Base-by-base conservation (phyloP, 169 alveolate genomes). In the Babesia bovis region DNA sequence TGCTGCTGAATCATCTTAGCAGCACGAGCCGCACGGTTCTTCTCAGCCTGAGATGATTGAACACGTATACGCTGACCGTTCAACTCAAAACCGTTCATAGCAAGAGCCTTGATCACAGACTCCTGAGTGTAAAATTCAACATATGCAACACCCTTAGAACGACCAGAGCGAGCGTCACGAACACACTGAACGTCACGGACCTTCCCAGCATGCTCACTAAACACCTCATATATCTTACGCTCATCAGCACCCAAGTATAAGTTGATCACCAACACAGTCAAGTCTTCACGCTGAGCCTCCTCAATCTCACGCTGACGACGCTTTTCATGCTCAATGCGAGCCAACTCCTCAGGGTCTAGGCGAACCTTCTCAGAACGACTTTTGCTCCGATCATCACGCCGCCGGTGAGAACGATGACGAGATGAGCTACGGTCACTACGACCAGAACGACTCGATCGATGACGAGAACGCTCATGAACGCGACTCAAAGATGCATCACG, bases 31-130 rank as follows among this genome's bases (percentile, higher is more conserved):
- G 98, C 98, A 59, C 99, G 89, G 85, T 97, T 97, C 85, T 96
- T 97, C 84, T 97, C 99, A 2, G 99, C 99, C 90, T 96, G 97
- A 28, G 99, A 96, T 21, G 99, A 94, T 75, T 96, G 96, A 32
- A 97, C 96, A 9, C 92, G 86, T 30, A 92, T 90, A 3, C 98
- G 94, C 66, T 93, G 94, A 21, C 98, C 98, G 75, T 92, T 90
- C 45, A 96, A 71, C 75, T 86, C 85, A 59, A 90, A 92, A 0
- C 99, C 99, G 63, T 93, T 91, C 51, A 95, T 87, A 28, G 95
- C 93, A 86, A 96, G 89, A 4, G 99, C 98, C 82, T 95, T 92
- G 68, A 94, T 84, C 36, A 97, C 99, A 19, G 97, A 86, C 72
- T 96, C 99, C 47, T 94, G 96, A 25, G 97, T 92, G 84, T 96